These are phyloP conservation scores for Pezicula rhizophila DNA, from an alignment of 2,329 filamentous ascomycete genomes.

Conservation along the genomic window DNA sequence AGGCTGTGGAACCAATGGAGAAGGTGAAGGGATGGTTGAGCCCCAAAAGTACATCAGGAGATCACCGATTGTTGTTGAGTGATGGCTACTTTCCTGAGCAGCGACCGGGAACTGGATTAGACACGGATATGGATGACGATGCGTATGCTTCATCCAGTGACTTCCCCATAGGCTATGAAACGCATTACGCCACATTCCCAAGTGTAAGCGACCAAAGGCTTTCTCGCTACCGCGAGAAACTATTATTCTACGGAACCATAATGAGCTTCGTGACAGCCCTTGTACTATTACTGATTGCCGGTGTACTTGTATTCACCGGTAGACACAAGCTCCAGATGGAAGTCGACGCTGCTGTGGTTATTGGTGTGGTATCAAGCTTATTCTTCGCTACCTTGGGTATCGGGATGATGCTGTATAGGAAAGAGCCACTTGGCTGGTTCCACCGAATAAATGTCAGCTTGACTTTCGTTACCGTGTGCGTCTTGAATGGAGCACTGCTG, in stretches of 20 bases:
- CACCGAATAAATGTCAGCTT: conserved; percentile 38
- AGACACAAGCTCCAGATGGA: conserved; percentile 61
- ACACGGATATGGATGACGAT: conserved; percentile 40
- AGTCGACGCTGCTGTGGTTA: conserved; percentile 66
- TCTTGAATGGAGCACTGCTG: conserved; percentile 45
- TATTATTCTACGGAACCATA: conserved; percentile 48
- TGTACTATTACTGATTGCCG: conserved; percentile 57
- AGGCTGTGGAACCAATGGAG: conserved; percentile 37
- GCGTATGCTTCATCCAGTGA: conserved; percentile 45
- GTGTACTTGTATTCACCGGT: conserved; percentile 61
- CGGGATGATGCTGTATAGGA: conserved; percentile 49
- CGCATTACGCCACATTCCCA: conserved; percentile 48
- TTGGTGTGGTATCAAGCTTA: conserved; percentile 63
- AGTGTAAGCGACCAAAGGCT: conserved; percentile 46
- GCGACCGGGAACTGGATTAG: conserved; percentile 15
- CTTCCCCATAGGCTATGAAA: conserved; percentile 45
- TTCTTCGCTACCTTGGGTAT: conserved; percentile 57
- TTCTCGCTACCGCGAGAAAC: conserved; percentile 43
- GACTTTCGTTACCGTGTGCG: conserved; percentile 39
- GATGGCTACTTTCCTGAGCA: conserved; percentile 14
- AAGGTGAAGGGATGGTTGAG: conserved; percentile 48
- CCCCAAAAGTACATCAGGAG: conserved; percentile 17
- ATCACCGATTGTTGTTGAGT: conserved; percentile 21
- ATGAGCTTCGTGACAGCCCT: conserved; percentile 53
- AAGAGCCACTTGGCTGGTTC: conserved; percentile 35